Percentiles rank a stretch among this genome's conserved stretches.
These are phyloP conservation scores for Diaporthe sp. DNA, from an alignment of 2,329 filamentous ascomycete species.

Conservation along the genomic window DNA sequence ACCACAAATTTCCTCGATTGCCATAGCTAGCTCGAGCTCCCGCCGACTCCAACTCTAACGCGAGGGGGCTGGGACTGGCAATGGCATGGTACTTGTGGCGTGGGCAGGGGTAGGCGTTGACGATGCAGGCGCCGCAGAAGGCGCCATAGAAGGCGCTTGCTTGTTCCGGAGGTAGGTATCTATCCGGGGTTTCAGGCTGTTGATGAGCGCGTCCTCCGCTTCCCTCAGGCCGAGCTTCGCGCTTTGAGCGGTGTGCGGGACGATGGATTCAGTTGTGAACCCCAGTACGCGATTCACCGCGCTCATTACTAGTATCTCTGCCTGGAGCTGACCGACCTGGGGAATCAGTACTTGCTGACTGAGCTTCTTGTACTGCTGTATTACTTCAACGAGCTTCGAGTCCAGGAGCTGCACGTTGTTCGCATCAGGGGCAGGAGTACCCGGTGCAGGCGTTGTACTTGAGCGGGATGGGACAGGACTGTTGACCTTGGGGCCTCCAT, in stretches of 20 bases:
- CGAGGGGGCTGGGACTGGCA: background rate
- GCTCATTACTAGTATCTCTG: slow-evolving; percentile 62
- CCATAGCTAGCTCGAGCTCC: background rate
- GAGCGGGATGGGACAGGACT: slow-evolving; percentile 7
- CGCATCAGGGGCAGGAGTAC: slow-evolving; percentile 16
- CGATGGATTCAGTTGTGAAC: slow-evolving; percentile 57
- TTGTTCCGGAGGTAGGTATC: slow-evolving; percentile 14
- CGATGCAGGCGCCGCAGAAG: background rate
- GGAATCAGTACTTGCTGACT: slow-evolving; percentile 57
- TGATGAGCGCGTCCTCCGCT: slow-evolving; percentile 49
- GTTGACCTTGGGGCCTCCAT: background rate
- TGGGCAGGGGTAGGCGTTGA: slow-evolving; percentile 3
- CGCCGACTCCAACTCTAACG: background rate
- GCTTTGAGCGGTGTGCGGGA: slow-evolving; percentile 44
- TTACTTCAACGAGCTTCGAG: slow-evolving; percentile 55
- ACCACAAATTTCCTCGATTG: background rate
- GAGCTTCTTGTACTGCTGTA: slow-evolving; percentile 61
- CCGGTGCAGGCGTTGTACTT: slow-evolving; percentile 25
- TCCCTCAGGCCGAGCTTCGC: slow-evolving; percentile 47
- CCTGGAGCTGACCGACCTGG: slow-evolving; percentile 55
- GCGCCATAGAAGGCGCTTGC: background rate
- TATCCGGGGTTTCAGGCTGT: slow-evolving; percentile 22
- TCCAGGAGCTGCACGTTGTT: slow-evolving; percentile 44
- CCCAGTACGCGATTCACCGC: slow-evolving; percentile 65
- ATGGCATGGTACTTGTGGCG: background rate